Evolutionary conservation across 495 filamentous ascomycete genomes (phyloP).

Genomic region (Hypoxylon intermedium): DNA sequence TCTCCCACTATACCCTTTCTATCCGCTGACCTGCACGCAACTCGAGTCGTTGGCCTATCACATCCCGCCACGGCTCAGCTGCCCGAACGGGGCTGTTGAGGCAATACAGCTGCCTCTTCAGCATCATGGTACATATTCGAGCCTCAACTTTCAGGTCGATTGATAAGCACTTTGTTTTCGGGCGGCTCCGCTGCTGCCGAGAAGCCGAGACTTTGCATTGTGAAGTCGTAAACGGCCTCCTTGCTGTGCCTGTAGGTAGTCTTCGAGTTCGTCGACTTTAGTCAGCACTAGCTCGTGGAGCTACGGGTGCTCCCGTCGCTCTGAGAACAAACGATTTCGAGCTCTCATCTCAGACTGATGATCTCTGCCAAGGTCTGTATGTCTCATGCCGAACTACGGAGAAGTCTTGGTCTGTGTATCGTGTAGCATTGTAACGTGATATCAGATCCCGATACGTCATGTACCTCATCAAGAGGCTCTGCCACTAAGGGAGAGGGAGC

Average conservation of each 20-base stretch:
- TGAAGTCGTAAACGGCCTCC: not conserved
- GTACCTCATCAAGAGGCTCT: not conserved
- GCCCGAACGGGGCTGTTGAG: slow-evolving; percentile 32
- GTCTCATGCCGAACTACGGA: slow-evolving; percentile 23
- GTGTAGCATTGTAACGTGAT: not conserved
- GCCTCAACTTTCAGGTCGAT: slow-evolving; percentile 8
- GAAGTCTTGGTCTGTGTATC: slow-evolving; percentile 5
- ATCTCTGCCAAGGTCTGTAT: slow-evolving; percentile 28
- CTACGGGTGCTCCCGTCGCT: slow-evolving; percentile 30
- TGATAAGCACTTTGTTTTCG: not conserved
- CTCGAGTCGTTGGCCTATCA: slow-evolving; percentile 21
- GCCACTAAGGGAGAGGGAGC: slow-evolving; percentile 16
- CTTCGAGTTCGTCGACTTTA: not conserved
- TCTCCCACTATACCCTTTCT: slow-evolving; percentile 20
- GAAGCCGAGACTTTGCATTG: not conserved
- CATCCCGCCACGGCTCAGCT: slow-evolving; percentile 28
- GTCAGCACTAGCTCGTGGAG: slow-evolving; percentile 26
- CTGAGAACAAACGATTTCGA: slow-evolving; percentile 14
- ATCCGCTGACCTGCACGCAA: slow-evolving; percentile 14
- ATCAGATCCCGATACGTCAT: slow-evolving; percentile 17
- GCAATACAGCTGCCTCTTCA: slow-evolving; percentile 28
- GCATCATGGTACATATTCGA: slow-evolving; percentile 14
- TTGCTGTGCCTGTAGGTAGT: not conserved
- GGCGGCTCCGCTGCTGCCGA: not conserved
- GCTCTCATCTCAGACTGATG: slow-evolving; percentile 13